phyloP scores from a whole-genome alignment of 495 filamentous ascomycete species.

The Hypoxylon subgilvum region DNA sequence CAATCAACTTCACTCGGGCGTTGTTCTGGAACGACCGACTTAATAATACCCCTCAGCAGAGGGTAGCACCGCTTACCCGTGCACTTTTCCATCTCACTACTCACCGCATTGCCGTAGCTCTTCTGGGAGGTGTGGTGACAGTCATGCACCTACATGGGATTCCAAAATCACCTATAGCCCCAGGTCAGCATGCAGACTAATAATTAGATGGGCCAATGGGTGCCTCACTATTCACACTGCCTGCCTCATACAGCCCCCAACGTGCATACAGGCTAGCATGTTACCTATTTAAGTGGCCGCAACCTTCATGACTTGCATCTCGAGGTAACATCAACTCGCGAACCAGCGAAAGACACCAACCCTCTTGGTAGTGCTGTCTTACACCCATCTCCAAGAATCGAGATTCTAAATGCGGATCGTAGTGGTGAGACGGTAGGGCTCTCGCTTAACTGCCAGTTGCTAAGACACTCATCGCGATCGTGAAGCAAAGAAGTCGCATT shows the following conservation, averaged over 20 bases:
- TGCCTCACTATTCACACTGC: slow-evolving; percentile 3
- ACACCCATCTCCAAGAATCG: slow-evolving; percentile 1
- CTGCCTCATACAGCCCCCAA: slow-evolving; percentile 23
- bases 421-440: neutral
- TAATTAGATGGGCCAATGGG: slow-evolving; percentile 13
- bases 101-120: neutral
- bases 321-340: slow-evolving; percentile 4
- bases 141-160: slow-evolving; percentile 2
- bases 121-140: slow-evolving; percentile 11
- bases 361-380: slow-evolving; percentile 1
- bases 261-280: slow-evolving; percentile 14
- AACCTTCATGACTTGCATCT: slow-evolving; percentile 3
- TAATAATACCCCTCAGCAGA: slow-evolving; percentile 25
- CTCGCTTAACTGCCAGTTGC: neutral
- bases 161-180: slow-evolving; percentile 6
- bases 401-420: neutral
- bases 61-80: slow-evolving; percentile 6
- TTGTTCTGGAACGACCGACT: slow-evolving; percentile 9
- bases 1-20: no score
- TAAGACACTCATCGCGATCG: no score
- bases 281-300: slow-evolving; percentile 8
- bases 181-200: slow-evolving; percentile 25
- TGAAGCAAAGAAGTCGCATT: no score
- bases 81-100: slow-evolving; percentile 2
- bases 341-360: neutral